These are phyloP conservation scores for Sporopachydermia quercuum DNA, from an alignment of 805 yeast genomes.

Conservation along the genomic window DNA sequence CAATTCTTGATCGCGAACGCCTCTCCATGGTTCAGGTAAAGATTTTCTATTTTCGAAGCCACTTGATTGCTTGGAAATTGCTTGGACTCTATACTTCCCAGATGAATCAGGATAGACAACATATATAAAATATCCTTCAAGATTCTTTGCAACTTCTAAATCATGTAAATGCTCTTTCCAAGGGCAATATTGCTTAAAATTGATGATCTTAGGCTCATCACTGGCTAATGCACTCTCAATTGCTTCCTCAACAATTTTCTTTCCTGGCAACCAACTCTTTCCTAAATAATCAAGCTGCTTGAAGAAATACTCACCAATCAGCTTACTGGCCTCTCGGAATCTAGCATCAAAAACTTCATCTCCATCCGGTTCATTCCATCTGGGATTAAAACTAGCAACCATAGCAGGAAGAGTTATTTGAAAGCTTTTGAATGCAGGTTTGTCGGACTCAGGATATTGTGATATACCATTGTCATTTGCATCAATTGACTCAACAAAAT, in stretches of 20 bases:
- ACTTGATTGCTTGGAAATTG: constrained; percentile 68
- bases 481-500: constrained; percentile 81
- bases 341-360: constrained; percentile 52
- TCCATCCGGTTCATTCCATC: constrained; percentile 59
- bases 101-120: constrained; percentile 71
- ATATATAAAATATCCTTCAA: constrained; percentile 40
- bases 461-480: constrained; percentile 92
- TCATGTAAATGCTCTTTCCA: constrained; percentile 89
- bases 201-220: constrained; percentile 49
- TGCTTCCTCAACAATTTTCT: constrained; percentile 58
- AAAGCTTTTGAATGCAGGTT: constrained; percentile 54
- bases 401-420: constrained; percentile 66
- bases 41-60: constrained; percentile 80
- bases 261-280: constrained; percentile 84
- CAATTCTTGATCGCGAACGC: constrained; percentile 80
- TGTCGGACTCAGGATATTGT: constrained; percentile 42
- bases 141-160: constrained; percentile 46
- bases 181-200: constrained; percentile 68
- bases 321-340: constrained; percentile 54
- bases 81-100: constrained; percentile 68
- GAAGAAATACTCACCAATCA: constrained; percentile 75
- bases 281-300: constrained; percentile 58
- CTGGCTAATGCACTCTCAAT: constrained; percentile 21
- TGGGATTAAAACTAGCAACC: constrained; percentile 70
- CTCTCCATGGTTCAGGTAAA: constrained; percentile 86